These are phyloP conservation scores for Pseudopyrenochaeta lycopersici DNA, from an alignment of 2,329 filamentous ascomycete genomes.

Conservation along the genomic window DNA sequence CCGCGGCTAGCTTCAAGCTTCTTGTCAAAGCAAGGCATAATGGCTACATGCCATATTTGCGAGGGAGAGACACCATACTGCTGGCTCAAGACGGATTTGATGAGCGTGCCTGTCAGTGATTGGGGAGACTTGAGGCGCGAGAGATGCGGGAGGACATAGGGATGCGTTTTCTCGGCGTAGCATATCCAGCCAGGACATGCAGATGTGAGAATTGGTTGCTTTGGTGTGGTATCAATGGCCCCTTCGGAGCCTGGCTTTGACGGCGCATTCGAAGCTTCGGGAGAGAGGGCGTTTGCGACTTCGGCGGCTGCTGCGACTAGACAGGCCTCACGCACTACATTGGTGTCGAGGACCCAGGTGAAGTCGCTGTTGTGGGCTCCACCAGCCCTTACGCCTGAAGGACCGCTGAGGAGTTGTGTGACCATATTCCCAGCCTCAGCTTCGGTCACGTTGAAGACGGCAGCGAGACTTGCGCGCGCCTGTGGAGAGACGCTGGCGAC, in stretches of 20 bases:
- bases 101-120: conserved; percentile 84
- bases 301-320: conserved; percentile 69
- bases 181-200: conserved; percentile 98
- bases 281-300: conserved; percentile 49
- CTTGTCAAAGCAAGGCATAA: conserved; percentile 99
- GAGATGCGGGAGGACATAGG: conserved; percentile 88
- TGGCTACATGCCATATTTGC: conserved; percentile 90
- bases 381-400: conserved; percentile 72
- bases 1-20: conserved; percentile 95
- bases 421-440: conserved; percentile 82
- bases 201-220: conserved; percentile 78
- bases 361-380: conserved; percentile 81
- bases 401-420: conserved; percentile 77
- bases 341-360: conserved; percentile 90
- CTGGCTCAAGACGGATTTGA: conserved; percentile 85
- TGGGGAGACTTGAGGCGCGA: conserved; percentile 94
- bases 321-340: conserved; percentile 80
- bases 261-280: conserved; percentile 30
- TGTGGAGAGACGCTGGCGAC: conserved; percentile 94
- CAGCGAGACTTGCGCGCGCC: conserved; percentile 85
- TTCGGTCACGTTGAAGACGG: conserved; percentile 79
- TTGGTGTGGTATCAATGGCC: conserved; percentile 56
- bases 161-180: conserved; percentile 98
- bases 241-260: conserved; percentile 40
- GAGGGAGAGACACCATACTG: conserved; percentile 75